phyloP scores from a whole-genome alignment of 495 filamentous ascomycete genomes.

The Penicillium nucicola region DNA sequence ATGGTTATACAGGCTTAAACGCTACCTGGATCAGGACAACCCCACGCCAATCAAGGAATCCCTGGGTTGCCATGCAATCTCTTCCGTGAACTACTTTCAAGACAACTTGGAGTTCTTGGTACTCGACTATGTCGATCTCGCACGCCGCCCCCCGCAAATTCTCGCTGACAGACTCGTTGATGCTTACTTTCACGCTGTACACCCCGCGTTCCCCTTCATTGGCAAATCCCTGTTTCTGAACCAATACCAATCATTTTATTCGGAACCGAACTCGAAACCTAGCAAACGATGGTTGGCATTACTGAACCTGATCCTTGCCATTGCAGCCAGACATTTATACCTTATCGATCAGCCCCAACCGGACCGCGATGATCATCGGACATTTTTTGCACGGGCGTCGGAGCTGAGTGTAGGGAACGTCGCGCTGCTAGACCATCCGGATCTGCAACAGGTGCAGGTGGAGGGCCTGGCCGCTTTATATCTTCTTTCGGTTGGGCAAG shows the following conservation, averaged over 20 bases:
- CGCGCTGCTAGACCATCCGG: conserved; percentile 51
- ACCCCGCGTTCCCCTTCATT: conserved; percentile 59
- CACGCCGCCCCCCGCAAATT: conserved; percentile 44
- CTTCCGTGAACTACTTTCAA: conserved; percentile 52
- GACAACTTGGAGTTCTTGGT: conserved; percentile 48
- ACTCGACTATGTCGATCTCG: conserved; percentile 42
- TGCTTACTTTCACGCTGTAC: conserved; percentile 53
- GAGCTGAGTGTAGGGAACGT: conserved; percentile 49
- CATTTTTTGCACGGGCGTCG: conserved; percentile 59
- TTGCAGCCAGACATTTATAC: conserved; percentile 48
- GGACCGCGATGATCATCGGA: conserved; percentile 44
- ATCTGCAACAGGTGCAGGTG: conserved; percentile 57
- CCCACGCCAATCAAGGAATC: conserved; percentile 12
- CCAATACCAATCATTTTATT: conserved; percentile 41
- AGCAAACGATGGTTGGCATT: conserved; percentile 55
- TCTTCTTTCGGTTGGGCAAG: conserved; percentile 54
- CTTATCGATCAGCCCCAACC: conserved; percentile 34
- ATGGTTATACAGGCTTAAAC: no score
- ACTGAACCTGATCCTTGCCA: conserved; percentile 64
- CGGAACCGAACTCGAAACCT: conserved; percentile 29
- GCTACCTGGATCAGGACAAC: no score
- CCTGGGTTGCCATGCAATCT: conserved; percentile 27
- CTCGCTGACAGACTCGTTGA: conserved; percentile 52
- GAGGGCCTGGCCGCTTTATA: conserved; percentile 57
- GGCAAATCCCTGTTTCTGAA: conserved; percentile 41